Conservation (phyloP, 257 asterid genomes). For the Forsythia viridissima region DNA sequence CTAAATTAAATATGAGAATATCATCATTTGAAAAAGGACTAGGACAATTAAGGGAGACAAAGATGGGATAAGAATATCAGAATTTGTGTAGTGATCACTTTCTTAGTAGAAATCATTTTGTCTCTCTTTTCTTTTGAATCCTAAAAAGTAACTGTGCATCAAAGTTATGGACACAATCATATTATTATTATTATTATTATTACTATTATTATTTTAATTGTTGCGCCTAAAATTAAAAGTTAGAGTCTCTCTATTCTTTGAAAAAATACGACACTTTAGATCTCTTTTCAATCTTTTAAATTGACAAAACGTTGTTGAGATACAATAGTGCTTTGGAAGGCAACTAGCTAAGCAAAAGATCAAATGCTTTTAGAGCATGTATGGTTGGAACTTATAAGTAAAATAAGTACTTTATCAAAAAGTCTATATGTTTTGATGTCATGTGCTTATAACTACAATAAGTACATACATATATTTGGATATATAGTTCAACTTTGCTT, state of each 20-base stretch:
- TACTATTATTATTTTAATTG: too few relatives aligned
- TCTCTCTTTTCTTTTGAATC: conserved; percentile 42
- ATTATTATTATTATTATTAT: too few relatives aligned
- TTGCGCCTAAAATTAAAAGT: too few relatives aligned
- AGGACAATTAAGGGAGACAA: conserved; percentile 33
- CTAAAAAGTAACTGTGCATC: conserved; percentile 20
- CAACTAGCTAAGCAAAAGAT: neutral
- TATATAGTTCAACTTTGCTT: too few relatives aligned
- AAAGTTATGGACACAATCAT: neutral
- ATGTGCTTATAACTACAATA: too few relatives aligned
- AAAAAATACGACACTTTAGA: too few relatives aligned
- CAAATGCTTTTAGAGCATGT: neutral
- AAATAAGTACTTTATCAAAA: too few relatives aligned
- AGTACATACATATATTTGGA: too few relatives aligned
- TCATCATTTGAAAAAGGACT: conserved; percentile 44
- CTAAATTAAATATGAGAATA: conserved; percentile 25
- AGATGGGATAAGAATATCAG: conserved; percentile 45
- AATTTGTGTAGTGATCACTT: conserved; percentile 29
- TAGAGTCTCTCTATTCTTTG: too few relatives aligned
- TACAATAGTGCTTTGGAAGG: neutral
- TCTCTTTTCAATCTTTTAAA: too few relatives aligned
- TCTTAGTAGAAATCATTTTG: conserved; percentile 43
- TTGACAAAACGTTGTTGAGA: neutral
- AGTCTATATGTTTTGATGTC: too few relatives aligned
- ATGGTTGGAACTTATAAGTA: too few relatives aligned